Evolutionary conservation across 2,329 filamentous ascomycete species (phyloP).

Genomic region (Cytospora chrysosperma): DNA sequence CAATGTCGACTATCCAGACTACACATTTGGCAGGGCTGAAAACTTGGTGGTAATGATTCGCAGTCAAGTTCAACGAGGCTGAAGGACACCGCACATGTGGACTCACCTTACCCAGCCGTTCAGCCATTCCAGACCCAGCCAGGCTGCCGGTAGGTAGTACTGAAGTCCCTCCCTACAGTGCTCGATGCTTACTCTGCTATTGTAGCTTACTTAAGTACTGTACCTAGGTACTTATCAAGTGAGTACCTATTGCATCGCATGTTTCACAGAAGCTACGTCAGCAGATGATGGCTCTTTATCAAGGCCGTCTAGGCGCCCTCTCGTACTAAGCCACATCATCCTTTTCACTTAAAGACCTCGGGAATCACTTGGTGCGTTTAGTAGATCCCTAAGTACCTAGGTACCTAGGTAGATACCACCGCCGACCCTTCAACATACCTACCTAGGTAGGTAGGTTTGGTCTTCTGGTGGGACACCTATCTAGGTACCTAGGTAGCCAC

Average conservation of each 20-base stretch:
- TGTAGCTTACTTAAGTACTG: neutral
- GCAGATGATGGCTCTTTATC: neutral
- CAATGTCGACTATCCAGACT: neutral
- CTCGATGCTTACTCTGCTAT: neutral
- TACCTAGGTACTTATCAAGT: too few relatives aligned
- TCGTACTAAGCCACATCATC: neutral
- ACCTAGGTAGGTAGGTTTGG: neutral
- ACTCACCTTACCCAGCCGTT: neutral
- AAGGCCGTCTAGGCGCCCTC: neutral
- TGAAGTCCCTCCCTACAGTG: neutral
- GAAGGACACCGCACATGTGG: neutral
- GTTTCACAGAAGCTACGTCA: neutral
- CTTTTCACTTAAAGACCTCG: neutral
- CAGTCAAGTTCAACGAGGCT: neutral
- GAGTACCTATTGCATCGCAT: neutral
- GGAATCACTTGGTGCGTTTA: neutral
- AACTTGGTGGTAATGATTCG: neutral
- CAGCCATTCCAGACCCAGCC: neutral
- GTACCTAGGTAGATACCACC: neutral
- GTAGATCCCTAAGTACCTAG: neutral
- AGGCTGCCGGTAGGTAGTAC: too few relatives aligned
- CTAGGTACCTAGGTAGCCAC: slow-evolving; percentile 6
- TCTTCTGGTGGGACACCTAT: neutral
- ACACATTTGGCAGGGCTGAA: neutral
- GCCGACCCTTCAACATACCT: too few relatives aligned